Evolutionary conservation across 116 monocot species (phyloP), one percentile per base, ranked within the genome.

Genomic region (Zostera marina): DNA sequence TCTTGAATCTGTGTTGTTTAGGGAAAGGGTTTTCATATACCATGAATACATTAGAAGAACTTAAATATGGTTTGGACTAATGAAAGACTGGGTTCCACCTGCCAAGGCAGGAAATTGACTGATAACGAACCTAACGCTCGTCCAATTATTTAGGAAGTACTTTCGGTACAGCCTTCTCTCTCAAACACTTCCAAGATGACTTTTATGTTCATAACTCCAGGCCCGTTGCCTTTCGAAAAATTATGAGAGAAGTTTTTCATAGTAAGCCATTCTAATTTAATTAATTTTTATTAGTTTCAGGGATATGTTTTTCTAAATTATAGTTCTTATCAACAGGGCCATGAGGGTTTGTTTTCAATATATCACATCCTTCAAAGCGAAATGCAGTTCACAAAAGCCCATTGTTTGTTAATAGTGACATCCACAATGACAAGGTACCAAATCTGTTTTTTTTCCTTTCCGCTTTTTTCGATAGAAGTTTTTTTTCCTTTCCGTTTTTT

Each of bases 21-120:
- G 99, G 91, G 79, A 9, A 99, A 91, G 61, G 99, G 98, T 67
- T 91, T 46, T 91, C 91, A 42, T 91, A 99, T 83, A 91, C 98
- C 54, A 83, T 99, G 76, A 99, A 77, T 66, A 98, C 86, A 0
- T 26, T 53, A 7, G 80, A 98, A 52, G 98, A 98, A 71, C 89
- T 96, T 55, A 63, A 68, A 69, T 85, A n/a, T n/a, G n/a, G n/a
- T n/a, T n/a, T 53, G 63, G 52, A 67, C 81, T 83, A 17, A 74
- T 83, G 16, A 75, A 72, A 59, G 78, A 90, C 61, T 91, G 91
- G 99, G 74, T 99, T 56, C 99, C 99, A 46, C 75, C 87, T 40
- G 41, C 74, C 38, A 52, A 76, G 24, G 13, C 1, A 65, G 81
- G 41, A 60, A 75, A 3, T 72, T 70, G 12, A 83, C 77, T 12